A percentile compares a stretch with the other conserved stretches of the same genome.
phyloP scores from a whole-genome alignment of 441 rosid genomes.

The Raphanus hybrid region DNA sequence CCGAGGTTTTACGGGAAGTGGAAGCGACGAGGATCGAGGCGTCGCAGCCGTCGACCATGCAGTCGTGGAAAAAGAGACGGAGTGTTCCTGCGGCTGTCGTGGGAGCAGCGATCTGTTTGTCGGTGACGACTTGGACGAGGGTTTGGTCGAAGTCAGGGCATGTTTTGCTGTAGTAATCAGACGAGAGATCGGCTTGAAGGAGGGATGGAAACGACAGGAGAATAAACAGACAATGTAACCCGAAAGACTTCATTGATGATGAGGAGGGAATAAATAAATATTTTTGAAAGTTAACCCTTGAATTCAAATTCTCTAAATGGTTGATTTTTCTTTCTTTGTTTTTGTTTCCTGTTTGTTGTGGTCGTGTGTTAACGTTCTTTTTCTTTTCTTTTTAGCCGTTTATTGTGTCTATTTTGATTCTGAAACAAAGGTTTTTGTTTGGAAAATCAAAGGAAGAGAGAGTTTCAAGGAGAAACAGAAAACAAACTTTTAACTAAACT shows the following conservation, averaged over 20 bases:
- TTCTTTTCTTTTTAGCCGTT: conserved; percentile 5
- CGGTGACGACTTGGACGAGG: conserved; percentile 50
- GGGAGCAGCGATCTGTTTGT: conserved; percentile 62
- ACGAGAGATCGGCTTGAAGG: conserved; percentile 50
- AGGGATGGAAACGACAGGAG: conserved; percentile 14
- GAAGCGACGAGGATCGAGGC: conserved; percentile 67
- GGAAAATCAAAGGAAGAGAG: conserved; percentile 22
- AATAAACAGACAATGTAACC: conserved; percentile 3
- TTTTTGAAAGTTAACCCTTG: too few species aligned
- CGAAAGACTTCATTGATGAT: conserved; percentile 11
- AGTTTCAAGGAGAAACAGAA: conserved; percentile 30
- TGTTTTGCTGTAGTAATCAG: conserved; percentile 59
- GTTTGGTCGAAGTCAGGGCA: conserved; percentile 64
- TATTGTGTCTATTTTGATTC: neutral
- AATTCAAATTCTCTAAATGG: too few species aligned
- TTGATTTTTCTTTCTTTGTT: too few species aligned
- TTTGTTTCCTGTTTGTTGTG: too few species aligned
- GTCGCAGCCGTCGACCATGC: conserved; percentile 76
- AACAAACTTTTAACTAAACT: neutral
- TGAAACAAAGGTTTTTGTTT: conserved; percentile 12
- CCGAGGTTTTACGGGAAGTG: conserved; percentile 62
- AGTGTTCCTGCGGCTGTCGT: conserved; percentile 77
- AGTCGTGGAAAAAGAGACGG: conserved; percentile 82
- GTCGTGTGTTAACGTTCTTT: neutral
- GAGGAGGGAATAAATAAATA: neutral